Conservation (phyloP, 169 alveolate species). For the Cryptosporidium canis region DNA sequence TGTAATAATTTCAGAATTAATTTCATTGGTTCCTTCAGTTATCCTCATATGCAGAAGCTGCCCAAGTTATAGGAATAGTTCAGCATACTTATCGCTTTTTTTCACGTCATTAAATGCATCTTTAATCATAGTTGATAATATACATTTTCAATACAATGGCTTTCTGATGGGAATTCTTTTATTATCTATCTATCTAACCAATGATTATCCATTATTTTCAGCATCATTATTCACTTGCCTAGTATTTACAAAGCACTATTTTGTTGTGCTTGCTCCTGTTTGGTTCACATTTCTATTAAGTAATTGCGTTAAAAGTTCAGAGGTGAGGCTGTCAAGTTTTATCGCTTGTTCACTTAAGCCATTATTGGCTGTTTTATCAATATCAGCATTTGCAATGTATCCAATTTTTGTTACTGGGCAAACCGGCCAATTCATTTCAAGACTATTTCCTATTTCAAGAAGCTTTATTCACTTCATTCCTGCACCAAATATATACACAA, state of each 20-base stretch:
- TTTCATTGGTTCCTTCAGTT: slow-evolving; percentile 67
- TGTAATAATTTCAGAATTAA: slow-evolving; percentile 80
- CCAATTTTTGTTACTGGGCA: slow-evolving; percentile 76
- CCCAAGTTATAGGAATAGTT: slow-evolving; percentile 18
- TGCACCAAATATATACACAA: slow-evolving; percentile 82
- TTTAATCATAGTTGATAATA: slow-evolving; percentile 84
- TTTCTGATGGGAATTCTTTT: slow-evolving; percentile 80
- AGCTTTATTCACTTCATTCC: slow-evolving; percentile 80
- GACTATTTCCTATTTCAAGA: slow-evolving; percentile 81
- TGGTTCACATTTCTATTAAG: slow-evolving; percentile 76
- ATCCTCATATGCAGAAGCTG: background rate
- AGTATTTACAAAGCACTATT: slow-evolving; percentile 74
- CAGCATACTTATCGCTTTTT: slow-evolving; percentile 5
- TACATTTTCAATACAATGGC: slow-evolving; percentile 80
- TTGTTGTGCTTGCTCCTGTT: slow-evolving; percentile 77
- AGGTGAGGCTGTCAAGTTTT: slow-evolving; percentile 53
- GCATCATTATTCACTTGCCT: slow-evolving; percentile 26
- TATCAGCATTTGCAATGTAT: slow-evolving; percentile 75
- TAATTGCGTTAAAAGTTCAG: slow-evolving; percentile 61
- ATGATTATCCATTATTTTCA: slow-evolving; percentile 20
- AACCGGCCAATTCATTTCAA: slow-evolving; percentile 71
- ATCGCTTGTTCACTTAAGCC: background rate
- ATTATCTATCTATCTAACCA: slow-evolving; percentile 50
- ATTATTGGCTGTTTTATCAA: background rate
- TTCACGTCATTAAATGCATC: slow-evolving; percentile 78